phyloP scores from a whole-genome alignment of 2,329 filamentous ascomycete species.

The Colletotrichum viniferum region DNA sequence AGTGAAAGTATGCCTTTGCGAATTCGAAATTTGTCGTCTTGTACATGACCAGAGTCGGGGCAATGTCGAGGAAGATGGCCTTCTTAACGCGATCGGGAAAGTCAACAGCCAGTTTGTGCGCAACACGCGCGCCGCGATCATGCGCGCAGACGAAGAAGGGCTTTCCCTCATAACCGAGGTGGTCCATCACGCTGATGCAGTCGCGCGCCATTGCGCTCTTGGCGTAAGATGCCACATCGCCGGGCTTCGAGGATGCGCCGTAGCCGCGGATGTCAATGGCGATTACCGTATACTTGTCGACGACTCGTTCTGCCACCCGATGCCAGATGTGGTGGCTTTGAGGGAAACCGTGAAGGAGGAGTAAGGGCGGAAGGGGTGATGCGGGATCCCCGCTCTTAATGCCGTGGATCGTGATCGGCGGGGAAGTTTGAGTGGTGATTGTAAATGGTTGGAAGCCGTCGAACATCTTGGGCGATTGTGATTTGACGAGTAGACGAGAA shows the following conservation, averaged over 20 bases:
- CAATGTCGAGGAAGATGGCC: conserved; percentile 55
- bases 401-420: conserved; percentile 47
- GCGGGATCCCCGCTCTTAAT: conserved; percentile 36
- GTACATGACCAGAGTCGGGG: conserved; percentile 60
- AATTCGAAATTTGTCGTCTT: conserved; percentile 44
- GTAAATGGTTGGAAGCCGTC: conserved; percentile 40
- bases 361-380: conserved; percentile 37
- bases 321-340: conserved; percentile 60
- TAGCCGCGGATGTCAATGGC: conserved; percentile 57
- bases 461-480: conserved; percentile 36
- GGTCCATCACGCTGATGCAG: conserved; percentile 48
- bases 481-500: neutral
- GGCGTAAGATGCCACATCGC: conserved; percentile 38
- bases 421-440: conserved; percentile 38
- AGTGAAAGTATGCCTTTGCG: conserved; percentile 59
- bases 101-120: conserved; percentile 58
- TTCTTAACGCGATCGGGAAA: conserved; percentile 43
- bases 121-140: conserved; percentile 60
- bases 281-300: conserved; percentile 44
- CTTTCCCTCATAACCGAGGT: conserved; percentile 34
- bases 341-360: conserved; percentile 58
- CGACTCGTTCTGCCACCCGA: conserved; percentile 42
- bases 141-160: conserved; percentile 57
- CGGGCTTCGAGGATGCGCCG: conserved; percentile 52
- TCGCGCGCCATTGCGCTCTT: conserved; percentile 56